phyloP scores from a whole-genome alignment of 176 grass and related monocot species.

The Tillandsia leiboldiana region DNA sequence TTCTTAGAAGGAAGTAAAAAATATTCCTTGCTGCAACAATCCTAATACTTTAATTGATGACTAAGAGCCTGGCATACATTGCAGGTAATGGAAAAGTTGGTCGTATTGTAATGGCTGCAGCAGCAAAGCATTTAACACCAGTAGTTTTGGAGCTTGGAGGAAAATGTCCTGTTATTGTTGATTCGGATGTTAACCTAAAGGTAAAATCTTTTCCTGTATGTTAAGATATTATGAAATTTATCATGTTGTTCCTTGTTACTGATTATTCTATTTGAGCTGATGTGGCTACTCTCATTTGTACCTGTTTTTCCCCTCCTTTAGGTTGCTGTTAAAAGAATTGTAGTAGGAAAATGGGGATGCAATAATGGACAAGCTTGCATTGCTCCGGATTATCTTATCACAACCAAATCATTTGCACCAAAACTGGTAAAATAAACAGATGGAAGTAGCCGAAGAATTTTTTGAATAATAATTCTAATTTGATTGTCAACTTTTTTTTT shows the following conservation, averaged over 20 bases:
- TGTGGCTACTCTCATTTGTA: conserved; percentile 2
- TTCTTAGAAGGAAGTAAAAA: too few relatives aligned
- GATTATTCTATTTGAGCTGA: neutral
- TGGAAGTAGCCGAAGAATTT: neutral
- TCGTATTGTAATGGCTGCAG: conserved; percentile 67
- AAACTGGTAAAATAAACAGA: conserved; percentile 44
- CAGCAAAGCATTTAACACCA: conserved; percentile 82
- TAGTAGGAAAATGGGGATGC: conserved; percentile 90
- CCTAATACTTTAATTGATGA: neutral
- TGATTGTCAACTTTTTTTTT: neutral
- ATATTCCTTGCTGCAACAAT: too few relatives aligned
- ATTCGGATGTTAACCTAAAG: conserved; percentile 61
- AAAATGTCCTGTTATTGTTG: conserved; percentile 83
- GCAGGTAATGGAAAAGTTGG: conserved; percentile 65
- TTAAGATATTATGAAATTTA: neutral
- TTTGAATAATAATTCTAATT: neutral
- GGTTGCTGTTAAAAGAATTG: conserved; percentile 63
- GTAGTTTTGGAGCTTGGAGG: conserved; percentile 85
- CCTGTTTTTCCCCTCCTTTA: conserved; percentile 22
- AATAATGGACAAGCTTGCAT: conserved; percentile 95
- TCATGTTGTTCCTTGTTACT: neutral
- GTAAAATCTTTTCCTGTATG: conserved; percentile 32
- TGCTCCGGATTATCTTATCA: conserved; percentile 90
- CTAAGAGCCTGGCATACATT: neutral
- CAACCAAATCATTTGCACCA: conserved; percentile 76